These are phyloP conservation scores for Suillus weaverae DNA, from an alignment of 768 basidiomycete species.

Conservation along the genomic window DNA sequence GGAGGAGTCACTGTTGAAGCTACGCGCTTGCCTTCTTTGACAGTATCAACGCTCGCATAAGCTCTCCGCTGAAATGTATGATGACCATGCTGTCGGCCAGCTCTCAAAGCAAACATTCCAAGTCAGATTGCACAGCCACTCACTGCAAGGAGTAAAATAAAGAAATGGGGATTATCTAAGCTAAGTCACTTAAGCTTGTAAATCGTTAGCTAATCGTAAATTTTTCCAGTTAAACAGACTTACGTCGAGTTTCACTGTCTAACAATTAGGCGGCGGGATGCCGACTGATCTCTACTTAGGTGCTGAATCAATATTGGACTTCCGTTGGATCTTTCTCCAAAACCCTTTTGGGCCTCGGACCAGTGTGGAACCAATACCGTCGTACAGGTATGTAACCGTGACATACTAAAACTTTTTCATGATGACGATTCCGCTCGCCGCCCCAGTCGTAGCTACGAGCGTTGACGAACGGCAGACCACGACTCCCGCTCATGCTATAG, in stretches of 20 bases:
- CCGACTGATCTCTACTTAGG: constrained; percentile 40
- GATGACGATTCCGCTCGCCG: constrained; percentile 73
- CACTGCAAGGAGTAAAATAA: constrained; percentile 6
- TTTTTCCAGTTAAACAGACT: no score
- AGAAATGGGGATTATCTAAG: constrained; percentile 18
- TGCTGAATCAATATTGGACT: constrained; percentile 54
- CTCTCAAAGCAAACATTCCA: constrained; percentile 15
- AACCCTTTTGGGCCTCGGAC: constrained; percentile 65
- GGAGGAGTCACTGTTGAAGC: neutral
- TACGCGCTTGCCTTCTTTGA: neutral
- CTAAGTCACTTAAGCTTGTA: no score
- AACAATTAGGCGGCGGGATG: neutral
- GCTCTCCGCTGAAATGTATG: constrained; percentile 8
- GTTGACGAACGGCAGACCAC: constrained; percentile 64
- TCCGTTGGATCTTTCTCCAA: constrained; percentile 70
- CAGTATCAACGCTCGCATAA: neutral
- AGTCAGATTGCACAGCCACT: constrained; percentile 20
- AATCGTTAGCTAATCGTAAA: no score
- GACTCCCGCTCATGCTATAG: constrained; percentile 35
- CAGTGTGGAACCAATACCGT: constrained; percentile 52
- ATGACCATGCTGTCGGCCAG: constrained; percentile 12
- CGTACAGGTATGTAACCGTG: constrained; percentile 34
- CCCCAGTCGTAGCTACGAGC: constrained; percentile 69
- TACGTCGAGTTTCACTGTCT: neutral
- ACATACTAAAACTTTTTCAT: constrained; percentile 18